Evolutionary conservation across 192 early-diverging fungal genomes (phyloP).

Genomic region (Coemansia sp.): DNA sequence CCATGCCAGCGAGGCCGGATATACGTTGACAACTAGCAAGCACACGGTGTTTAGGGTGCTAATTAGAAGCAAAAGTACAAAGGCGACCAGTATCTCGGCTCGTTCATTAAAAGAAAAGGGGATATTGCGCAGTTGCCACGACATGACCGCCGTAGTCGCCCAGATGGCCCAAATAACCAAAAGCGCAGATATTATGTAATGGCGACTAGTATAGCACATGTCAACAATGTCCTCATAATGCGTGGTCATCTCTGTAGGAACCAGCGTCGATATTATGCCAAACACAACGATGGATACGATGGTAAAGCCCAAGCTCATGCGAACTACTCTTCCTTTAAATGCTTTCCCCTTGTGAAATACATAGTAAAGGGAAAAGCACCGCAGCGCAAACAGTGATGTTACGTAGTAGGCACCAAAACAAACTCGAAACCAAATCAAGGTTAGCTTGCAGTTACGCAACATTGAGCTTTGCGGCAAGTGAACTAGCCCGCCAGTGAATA

Average conservation of each 20-base stretch:
- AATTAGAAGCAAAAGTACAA: not conserved
- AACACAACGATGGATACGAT: not conserved
- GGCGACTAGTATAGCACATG: constrained; percentile 2
- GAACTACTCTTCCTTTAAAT: constrained; percentile 6
- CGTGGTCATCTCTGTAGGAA: constrained; percentile 8
- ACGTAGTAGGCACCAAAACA: constrained; percentile 5
- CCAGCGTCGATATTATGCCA: constrained; percentile 5
- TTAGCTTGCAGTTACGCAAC: constrained; percentile 6
- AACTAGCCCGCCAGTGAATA: constrained; percentile 14
- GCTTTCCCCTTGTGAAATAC: constrained; percentile 9
- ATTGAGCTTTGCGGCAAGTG: constrained; percentile 1
- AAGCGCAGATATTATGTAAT: not conserved
- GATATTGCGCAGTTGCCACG: constrained; percentile 8
- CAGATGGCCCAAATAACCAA: constrained; percentile 3
- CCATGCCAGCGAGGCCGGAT: constrained; percentile 3
- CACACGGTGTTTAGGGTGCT: constrained; percentile 5
- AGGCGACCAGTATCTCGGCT: not conserved
- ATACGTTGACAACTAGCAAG: constrained; percentile 1
- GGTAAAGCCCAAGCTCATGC: not conserved
- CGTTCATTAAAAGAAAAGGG: constrained; percentile 11
- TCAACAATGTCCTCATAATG: constrained; percentile 2
- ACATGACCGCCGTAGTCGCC: constrained; percentile 2
- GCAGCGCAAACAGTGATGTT: constrained; percentile 3
- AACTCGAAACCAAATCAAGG: constrained; percentile 5
- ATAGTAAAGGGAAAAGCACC: constrained; percentile 5